Evolutionary conservation across 2,329 filamentous ascomycete species (phyloP).

Genomic region (Pseudocercospora ulei): DNA sequence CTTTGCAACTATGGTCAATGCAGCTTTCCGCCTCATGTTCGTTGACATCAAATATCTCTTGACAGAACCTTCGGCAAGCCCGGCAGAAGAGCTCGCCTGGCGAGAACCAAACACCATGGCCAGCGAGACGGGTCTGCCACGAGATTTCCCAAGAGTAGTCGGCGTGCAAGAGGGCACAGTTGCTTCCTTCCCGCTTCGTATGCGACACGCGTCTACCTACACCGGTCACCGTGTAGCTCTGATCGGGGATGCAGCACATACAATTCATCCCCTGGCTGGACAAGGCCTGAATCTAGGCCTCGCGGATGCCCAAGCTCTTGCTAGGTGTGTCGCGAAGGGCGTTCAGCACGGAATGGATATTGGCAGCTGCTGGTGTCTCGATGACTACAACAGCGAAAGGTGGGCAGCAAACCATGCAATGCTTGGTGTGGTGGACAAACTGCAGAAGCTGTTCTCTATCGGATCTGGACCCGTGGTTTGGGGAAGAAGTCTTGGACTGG

Average conservation of each 20-base stretch:
- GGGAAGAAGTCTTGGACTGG: conserved; percentile 65
- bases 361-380: conserved; percentile 65
- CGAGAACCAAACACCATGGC: conserved; percentile 60
- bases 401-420: conserved; percentile 72
- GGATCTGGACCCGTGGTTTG: conserved; percentile 69
- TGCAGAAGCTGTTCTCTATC: conserved; percentile 85
- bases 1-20: conserved; percentile 82
- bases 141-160: conserved; percentile 48
- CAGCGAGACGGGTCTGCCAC: conserved; percentile 34
- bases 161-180: conserved; percentile 68
- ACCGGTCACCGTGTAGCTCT: conserved; percentile 81
- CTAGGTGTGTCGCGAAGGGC: conserved; percentile 62
- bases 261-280: conserved; percentile 84
- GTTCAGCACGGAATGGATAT: conserved; percentile 79
- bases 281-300: conserved; percentile 92
- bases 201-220: conserved; percentile 92
- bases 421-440: conserved; percentile 72
- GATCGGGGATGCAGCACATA: conserved; percentile 89
- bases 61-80: conserved; percentile 41
- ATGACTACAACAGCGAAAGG: conserved; percentile 68
- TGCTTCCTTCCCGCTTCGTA: conserved; percentile 80
- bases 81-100: conserved; percentile 75
- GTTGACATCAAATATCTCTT: conserved; percentile 80
- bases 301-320: conserved; percentile 73
- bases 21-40: conserved; percentile 72